These are phyloP conservation scores for Monosporascus ibericus DNA, from an alignment of 2,329 filamentous ascomycete species.

Conservation along the genomic window DNA sequence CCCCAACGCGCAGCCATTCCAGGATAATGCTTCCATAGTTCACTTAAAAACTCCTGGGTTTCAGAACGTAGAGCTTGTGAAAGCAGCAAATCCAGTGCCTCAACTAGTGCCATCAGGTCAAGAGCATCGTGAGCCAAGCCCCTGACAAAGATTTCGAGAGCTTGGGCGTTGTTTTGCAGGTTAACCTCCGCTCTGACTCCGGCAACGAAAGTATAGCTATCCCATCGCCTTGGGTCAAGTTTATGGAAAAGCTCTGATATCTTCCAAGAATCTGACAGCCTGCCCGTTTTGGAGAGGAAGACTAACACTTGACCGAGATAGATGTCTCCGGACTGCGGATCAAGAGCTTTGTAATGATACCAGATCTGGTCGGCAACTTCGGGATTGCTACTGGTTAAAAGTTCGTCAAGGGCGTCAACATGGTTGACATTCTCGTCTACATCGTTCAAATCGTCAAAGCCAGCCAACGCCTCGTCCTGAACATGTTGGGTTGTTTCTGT, in stretches of 20 bases:
- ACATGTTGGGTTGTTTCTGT: neutral
- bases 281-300: constrained; percentile 37
- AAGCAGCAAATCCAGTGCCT: constrained; percentile 39
- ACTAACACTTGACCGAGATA: constrained; percentile 30
- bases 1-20: constrained; percentile 16
- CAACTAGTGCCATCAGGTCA: constrained; percentile 23
- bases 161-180: constrained; percentile 31
- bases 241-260: constrained; percentile 38
- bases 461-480: neutral
- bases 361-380: constrained; percentile 33
- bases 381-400: constrained; percentile 11
- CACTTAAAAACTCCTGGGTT: constrained; percentile 9
- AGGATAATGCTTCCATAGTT: constrained; percentile 21
- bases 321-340: constrained; percentile 21
- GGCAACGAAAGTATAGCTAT: constrained; percentile 31
- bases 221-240: constrained; percentile 32
- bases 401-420: constrained; percentile 9
- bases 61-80: constrained; percentile 30
- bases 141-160: constrained; percentile 33
- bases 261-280: constrained; percentile 38
- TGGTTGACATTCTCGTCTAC: constrained; percentile 4
- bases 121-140: constrained; percentile 25
- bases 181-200: constrained; percentile 37
- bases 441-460: neutral
- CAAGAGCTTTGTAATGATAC: constrained; percentile 34